Evolutionary conservation across 139 green algal genomes (phyloP), one percentile per base, ranked within the genome.

Genomic region (Micromonas commoda): DNA sequence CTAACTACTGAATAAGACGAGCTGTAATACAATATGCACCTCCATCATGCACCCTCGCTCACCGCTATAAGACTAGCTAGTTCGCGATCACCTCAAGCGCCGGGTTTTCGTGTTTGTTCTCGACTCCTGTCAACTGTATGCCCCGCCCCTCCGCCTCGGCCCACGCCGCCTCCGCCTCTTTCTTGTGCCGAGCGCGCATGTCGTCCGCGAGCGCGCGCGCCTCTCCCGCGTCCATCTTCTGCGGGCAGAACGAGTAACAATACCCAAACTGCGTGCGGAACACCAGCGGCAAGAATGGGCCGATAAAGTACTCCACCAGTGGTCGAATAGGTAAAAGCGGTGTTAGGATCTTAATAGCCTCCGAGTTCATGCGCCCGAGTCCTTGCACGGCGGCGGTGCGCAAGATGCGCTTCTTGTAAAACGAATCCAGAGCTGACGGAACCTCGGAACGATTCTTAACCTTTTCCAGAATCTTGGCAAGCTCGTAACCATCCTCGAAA

Each of bases 271-370:
- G 68, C 2, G 61, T 16, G 34, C 23, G 21, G 38, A 75, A 75
- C 1, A 75, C 23, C 0, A 64, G 35, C 34, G 68, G 68, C 31
- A 75, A 39, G 19, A 75, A 61, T 37, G 68, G 68, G 31, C 26
- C 29, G 23, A 75, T 29, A 26, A 61, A n/a, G 21, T 21, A 28
- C 4, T 75, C 68, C 38, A 75, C 33, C 60, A 75, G 19, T 61
- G 9, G 68, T 26, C 33, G 31, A 35, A 63, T 63, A 61, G 68
- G 68, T n/a, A 75, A 24, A 38, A 75, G 32, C 33, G 68, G 68
- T 26, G 68, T 75, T 64, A 75, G 26, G 29, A 75, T 75, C 33
- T 75, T 75, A 39, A 75, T 75, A 20, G 68, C 68, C 38, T 75
- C 68, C 21, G 34, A 61, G 61, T 75, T 75, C 20, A 75, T 60